Evolutionary conservation across 768 basidiomycete species (phyloP), one percentile per base, ranked within the genome.

Genomic region (Suillus spraguei): DNA sequence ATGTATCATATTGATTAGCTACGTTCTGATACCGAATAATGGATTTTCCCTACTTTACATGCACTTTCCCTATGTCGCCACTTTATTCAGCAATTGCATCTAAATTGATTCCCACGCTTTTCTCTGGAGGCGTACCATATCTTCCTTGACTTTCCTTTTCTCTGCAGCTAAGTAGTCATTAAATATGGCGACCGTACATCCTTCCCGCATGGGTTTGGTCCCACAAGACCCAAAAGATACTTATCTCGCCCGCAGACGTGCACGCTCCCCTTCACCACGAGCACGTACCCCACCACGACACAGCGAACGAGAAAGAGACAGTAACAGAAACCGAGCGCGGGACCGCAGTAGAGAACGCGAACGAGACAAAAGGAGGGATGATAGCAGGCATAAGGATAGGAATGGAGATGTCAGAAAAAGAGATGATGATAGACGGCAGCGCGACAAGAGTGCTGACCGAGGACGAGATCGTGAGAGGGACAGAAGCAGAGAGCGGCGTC

Each of bases 151-250:
- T 17, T 22, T 49, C 49, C 49, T 50, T 50, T 46, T 32, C 44
- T 8, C 32, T 11, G 11, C 35, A 53, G 32, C 56, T 11, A n/a
- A 35, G 10, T n/a, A 46, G 20, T 46, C 20, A 50, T 20, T n/a
- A 17, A 39, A 50, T 17, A 91, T 92, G 90, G 89, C 89, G 33
- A 86, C 85, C 22, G 81, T 92, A 6, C 90, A 92, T 69, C 90
- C 91, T 32, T 91, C 90, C 11, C 83, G 90, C 59, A 78, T 89
- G 78, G 85, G 79, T 33, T 78, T 91, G 5, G 87, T 92, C 22
- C 87, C 89, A 44, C 83, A 77, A 61, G 76, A 76, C 33, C 58
- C 70, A 63, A 69, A 64, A 60, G 36, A 65, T 42, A n/a, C 65
- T 7, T 66, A 68, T 46, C 63, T 70, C 3, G 4, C 63, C 32